A percentile compares a stretch with the other conserved stretches of the same genome.
These are phyloP conservation scores for Thalassiosira delicatula DNA, from an alignment of 352 stramenopile genomes.

Conservation along the genomic window DNA sequence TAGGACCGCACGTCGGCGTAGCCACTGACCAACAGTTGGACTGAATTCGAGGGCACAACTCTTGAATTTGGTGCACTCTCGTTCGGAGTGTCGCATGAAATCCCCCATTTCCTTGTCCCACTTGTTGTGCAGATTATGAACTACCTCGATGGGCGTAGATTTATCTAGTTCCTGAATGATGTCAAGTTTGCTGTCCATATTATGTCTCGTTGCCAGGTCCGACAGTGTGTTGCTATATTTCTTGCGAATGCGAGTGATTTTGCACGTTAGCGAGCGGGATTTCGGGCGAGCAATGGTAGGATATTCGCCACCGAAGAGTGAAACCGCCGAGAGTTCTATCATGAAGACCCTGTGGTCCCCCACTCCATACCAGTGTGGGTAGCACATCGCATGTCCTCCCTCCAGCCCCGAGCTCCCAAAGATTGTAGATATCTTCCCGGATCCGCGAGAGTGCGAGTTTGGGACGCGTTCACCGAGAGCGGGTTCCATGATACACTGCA, in stretches of 20 bases:
- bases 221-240: neutral
- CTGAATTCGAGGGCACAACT: neutral
- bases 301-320: neutral
- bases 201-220: neutral
- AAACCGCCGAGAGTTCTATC: neutral
- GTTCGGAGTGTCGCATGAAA: neutral
- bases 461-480: neutral
- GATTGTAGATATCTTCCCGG: neutral
- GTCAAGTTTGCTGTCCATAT: neutral
- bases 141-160: neutral
- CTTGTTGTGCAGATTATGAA: neutral
- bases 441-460: neutral
- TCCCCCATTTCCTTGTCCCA: neutral
- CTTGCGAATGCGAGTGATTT: too few relatives aligned
- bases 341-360: neutral
- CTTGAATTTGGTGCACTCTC: neutral
- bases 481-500: neutral
- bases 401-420: neutral
- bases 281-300: neutral
- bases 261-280: neutral
- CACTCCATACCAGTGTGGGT: neutral
- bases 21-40: neutral
- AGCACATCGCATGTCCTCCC: neutral
- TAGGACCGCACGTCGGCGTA: neutral
- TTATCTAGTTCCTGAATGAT: neutral